Evolutionary conservation across 495 filamentous ascomycete genomes (phyloP).

Genomic region (Aspergillus bridgeri): DNA sequence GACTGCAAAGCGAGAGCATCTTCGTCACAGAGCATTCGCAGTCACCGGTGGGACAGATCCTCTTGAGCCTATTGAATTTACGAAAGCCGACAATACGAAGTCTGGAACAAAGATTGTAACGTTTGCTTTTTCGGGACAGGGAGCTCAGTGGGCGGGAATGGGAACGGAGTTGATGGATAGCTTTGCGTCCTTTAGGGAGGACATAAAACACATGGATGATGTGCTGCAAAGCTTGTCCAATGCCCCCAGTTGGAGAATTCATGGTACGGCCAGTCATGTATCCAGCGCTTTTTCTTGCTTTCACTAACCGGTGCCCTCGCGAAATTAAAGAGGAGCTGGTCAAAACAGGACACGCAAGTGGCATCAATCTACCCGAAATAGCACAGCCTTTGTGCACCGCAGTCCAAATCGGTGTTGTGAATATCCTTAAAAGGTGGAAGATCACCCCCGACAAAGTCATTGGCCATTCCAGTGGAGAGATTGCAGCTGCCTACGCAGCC

Average conservation of each 20-base stretch:
- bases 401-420: conserved; percentile 18
- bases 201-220: conserved; percentile 22
- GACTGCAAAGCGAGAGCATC: conserved; percentile 20
- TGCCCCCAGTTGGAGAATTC: conserved; percentile 22
- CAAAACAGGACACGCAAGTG: not conserved
- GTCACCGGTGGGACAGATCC: not conserved
- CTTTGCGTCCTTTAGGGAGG: conserved; percentile 12
- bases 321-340: too few relatives aligned
- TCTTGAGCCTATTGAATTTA: not conserved
- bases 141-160: conserved; percentile 23
- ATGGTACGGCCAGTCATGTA: conserved; percentile 13
- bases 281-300: too few relatives aligned
- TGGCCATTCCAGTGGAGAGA: conserved; percentile 26
- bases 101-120: not conserved
- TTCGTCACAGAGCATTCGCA: conserved; percentile 10
- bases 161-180: conserved; percentile 14
- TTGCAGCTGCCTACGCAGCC: conserved; percentile 27
- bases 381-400: conserved; percentile 19
- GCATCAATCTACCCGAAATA: conserved; percentile 7
- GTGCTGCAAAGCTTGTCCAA: conserved; percentile 10
- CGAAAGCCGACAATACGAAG: not conserved
- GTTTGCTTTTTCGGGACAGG: conserved; percentile 27
- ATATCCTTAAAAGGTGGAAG: conserved; percentile 9
- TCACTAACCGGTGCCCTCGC: too few relatives aligned
- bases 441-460: conserved; percentile 19